phyloP scores from a whole-genome alignment of 2,329 filamentous ascomycete genomes.

The Acrocalymma vagum region DNA sequence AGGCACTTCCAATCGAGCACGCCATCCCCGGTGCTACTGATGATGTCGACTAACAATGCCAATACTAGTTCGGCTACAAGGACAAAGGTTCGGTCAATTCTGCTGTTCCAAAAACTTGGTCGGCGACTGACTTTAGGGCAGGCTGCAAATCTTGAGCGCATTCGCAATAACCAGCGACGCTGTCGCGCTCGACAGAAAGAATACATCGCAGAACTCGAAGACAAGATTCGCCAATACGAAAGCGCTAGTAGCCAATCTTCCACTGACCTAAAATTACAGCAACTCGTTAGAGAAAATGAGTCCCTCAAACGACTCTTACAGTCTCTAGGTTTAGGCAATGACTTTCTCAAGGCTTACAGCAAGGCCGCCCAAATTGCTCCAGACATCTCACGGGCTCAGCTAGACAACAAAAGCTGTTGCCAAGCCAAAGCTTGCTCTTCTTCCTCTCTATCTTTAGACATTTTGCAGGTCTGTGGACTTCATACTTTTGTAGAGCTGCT shows the following conservation, averaged over 20 bases:
- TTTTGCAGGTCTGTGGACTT: conserved; percentile 6
- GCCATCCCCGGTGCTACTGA: conserved; percentile 1
- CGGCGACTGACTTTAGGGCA: conserved; percentile 6
- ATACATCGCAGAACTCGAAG: conserved; percentile 22
- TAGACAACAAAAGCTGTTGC: conserved; percentile 1
- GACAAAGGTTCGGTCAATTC: conserved; percentile 4
- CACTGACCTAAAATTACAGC: conserved; percentile 6
- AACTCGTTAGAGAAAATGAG: conserved; percentile 15
- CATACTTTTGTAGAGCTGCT: conserved; percentile 1
- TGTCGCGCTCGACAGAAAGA: conserved; percentile 21
- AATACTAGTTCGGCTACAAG: conserved; percentile 3
- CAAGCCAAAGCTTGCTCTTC: conserved; percentile 6
- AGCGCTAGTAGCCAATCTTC: conserved; percentile 1
- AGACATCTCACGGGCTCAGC: conserved; percentile 5
- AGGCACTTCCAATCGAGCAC: too few relatives aligned
- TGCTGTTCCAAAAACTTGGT: not conserved
- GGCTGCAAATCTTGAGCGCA: conserved; percentile 17
- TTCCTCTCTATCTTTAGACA: conserved; percentile 1
- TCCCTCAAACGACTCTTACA: conserved; percentile 17
- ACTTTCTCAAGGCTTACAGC: conserved; percentile 18
- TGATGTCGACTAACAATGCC: conserved; percentile 2
- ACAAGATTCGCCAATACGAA: conserved; percentile 20
- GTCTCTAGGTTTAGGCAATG: conserved; percentile 16
- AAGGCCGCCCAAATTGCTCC: conserved; percentile 14
- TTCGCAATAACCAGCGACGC: conserved; percentile 28